Evolutionary conservation across 2,329 filamentous ascomycete genomes (phyloP).

Genomic region (Exophiala spinifera): DNA sequence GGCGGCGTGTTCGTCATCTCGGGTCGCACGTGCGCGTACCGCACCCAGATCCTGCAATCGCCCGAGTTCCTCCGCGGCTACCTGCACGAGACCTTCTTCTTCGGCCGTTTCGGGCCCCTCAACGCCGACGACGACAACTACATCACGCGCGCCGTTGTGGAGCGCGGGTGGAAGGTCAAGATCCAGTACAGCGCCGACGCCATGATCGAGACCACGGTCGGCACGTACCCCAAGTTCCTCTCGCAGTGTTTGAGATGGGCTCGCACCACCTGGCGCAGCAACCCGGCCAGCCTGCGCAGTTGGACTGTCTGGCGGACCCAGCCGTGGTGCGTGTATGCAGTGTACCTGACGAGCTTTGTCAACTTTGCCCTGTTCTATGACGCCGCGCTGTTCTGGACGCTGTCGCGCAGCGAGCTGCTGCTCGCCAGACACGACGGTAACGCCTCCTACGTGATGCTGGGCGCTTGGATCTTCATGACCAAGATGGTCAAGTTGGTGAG

Average conservation of each 20-base stretch:
- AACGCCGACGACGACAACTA: constrained; percentile 62
- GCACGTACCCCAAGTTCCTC: constrained; percentile 47
- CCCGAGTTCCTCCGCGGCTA: constrained; percentile 45
- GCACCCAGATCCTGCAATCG: constrained; percentile 50
- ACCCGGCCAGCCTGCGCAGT: constrained; percentile 45
- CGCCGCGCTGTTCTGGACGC: constrained; percentile 37
- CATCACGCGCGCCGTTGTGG: constrained; percentile 54
- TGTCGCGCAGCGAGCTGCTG: constrained; percentile 29
- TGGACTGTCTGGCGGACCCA: constrained; percentile 42
- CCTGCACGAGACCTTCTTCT: constrained; percentile 51
- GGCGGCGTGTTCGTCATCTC: constrained; percentile 59
- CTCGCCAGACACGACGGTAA: constrained; percentile 6
- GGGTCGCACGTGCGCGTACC: constrained; percentile 53
- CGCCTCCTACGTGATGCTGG: constrained; percentile 17
- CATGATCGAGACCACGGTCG: constrained; percentile 53
- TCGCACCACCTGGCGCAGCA: constrained; percentile 58
- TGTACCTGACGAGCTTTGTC: constrained; percentile 53
- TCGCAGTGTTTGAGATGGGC: constrained; percentile 57
- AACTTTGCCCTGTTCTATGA: constrained; percentile 59
- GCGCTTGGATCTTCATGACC: constrained; percentile 51
- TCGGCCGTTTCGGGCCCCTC: constrained; percentile 45
- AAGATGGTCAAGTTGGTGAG: constrained; percentile 58
- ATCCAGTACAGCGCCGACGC: constrained; percentile 53
- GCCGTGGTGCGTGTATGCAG: constrained; percentile 55
- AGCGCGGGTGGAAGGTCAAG: constrained; percentile 51